These are phyloP conservation scores for Toxoplasma gondii DNA, from an alignment of 169 alveolate species.

Conservation along the genomic window DNA sequence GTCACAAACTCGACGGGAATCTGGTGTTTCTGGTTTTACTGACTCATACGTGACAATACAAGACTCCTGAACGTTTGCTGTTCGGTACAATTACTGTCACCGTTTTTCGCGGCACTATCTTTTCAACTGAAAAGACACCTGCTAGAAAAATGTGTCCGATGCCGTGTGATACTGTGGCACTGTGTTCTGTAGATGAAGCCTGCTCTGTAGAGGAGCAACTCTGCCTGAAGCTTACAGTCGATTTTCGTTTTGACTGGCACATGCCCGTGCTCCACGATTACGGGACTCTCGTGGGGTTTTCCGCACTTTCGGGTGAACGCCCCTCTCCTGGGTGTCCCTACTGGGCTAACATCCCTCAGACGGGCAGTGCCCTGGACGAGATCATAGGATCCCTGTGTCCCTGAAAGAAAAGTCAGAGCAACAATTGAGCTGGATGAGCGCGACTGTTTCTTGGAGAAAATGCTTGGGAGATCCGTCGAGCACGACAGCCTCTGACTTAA, in stretches of 20 bases:
- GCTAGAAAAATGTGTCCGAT: no score
- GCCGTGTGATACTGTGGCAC: no score
- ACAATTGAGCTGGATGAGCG: background rate
- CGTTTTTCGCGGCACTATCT: no score
- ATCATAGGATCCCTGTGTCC: background rate
- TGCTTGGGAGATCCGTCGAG: background rate
- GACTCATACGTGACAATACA: no score
- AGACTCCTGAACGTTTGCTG: no score
- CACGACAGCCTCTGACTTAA: background rate
- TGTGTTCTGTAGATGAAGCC: no score
- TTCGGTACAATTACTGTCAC: no score
- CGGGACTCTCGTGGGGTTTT: background rate
- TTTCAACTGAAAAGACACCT: no score
- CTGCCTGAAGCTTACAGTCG: background rate
- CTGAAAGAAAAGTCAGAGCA: background rate
- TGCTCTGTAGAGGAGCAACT: no score
- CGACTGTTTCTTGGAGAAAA: background rate
- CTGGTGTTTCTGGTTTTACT: no score
- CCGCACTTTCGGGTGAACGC: background rate
- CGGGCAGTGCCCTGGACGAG: background rate
- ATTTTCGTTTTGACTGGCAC: conserved; percentile 15
- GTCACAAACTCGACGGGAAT: no score
- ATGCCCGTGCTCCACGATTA: background rate
- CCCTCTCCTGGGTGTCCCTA: background rate
- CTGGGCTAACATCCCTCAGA: background rate